Percentiles rank a stretch among this genome's conserved stretches.
Evolutionary conservation across 1,139 yeast genomes (phyloP).

Genomic region (Hemisphaericaspora xylofermentans): DNA sequence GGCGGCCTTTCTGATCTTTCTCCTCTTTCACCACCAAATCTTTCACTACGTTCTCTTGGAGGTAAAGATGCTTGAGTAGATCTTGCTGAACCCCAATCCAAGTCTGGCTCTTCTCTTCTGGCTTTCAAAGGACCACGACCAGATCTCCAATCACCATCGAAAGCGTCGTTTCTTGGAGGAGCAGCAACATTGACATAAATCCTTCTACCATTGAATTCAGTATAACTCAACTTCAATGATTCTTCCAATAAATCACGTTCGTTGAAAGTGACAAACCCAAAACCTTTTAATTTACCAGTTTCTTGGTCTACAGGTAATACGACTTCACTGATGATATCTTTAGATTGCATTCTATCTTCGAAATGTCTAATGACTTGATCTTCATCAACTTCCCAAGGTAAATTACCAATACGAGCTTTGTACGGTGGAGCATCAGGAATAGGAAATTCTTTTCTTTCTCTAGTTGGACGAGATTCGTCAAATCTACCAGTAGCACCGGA

Average conservation of each 20-base stretch:
- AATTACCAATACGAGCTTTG: conserved; percentile 82
- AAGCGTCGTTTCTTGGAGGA: conserved; percentile 55
- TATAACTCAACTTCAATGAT: conserved; percentile 63
- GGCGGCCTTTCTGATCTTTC: conserved; percentile 26
- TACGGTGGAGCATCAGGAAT: conserved; percentile 91
- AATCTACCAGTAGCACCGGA: conserved; percentile 13
- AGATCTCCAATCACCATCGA: conserved; percentile 48
- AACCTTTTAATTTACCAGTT: conserved; percentile 71
- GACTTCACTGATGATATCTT: conserved; percentile 55
- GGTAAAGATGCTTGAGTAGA: conserved; percentile 31
- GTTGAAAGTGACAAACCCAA: conserved; percentile 80
- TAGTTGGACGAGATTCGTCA: conserved; percentile 13
- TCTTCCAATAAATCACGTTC: conserved; percentile 67
- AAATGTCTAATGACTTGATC: conserved; percentile 65
- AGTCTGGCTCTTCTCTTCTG: conserved; percentile 50
- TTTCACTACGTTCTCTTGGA: conserved; percentile 38
- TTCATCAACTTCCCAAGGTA: conserved; percentile 82
- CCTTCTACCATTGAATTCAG: conserved; percentile 71
- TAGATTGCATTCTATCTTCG: conserved; percentile 55
- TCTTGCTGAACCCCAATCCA: conserved; percentile 58
- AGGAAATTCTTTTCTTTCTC: conserved; percentile 68
- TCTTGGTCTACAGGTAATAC: conserved; percentile 68
- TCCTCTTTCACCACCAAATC: conserved; percentile 18
- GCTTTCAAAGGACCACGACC: conserved; percentile 37
- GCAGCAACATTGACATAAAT: conserved; percentile 89